These are phyloP conservation scores for Antonospora locustae DNA, from an alignment of 371 early-diverging fungal genomes.

Conservation along the genomic window DNA sequence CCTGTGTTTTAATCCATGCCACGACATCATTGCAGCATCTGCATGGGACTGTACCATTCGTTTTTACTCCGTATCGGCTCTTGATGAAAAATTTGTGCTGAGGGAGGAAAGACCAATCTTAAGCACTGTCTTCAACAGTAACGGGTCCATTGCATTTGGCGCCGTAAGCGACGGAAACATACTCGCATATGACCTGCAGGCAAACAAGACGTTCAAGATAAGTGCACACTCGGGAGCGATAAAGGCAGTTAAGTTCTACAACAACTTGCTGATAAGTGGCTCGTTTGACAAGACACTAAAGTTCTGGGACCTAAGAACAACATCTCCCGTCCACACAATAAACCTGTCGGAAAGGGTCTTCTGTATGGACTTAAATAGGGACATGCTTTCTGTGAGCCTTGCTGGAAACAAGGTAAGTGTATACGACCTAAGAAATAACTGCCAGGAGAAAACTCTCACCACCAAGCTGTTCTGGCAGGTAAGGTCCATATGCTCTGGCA, in stretches of 20 bases:
- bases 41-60: conserved; percentile 53
- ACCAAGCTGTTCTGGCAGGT: conserved; percentile 44
- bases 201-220: conserved; percentile 6
- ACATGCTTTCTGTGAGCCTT: conserved; percentile 64
- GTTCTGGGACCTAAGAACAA: conserved; percentile 74
- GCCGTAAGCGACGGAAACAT: conserved; percentile 48
- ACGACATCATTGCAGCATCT: conserved; percentile 36
- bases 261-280: conserved; percentile 65
- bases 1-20: conserved; percentile 31
- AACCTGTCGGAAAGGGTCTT: conserved; percentile 68
- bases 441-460: conserved; percentile 11
- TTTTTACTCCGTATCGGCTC: conserved; percentile 24
- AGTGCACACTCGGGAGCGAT: conserved; percentile 43
- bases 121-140: conserved; percentile 36
- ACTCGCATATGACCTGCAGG: conserved; percentile 32
- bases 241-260: conserved; percentile 25
- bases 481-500: conserved; percentile 23
- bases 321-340: conserved; percentile 61
- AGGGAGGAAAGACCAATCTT: conserved; percentile 43
- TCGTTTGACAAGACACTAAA: conserved; percentile 81
- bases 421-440: conserved; percentile 58
- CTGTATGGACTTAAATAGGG: conserved; percentile 65
- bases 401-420: conserved; percentile 64
- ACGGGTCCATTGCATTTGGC: conserved; percentile 32
- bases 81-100: conserved; percentile 9